Conservation (phyloP, 768 basidiomycete species). For the Lactifluus hygrophoroides region DNA sequence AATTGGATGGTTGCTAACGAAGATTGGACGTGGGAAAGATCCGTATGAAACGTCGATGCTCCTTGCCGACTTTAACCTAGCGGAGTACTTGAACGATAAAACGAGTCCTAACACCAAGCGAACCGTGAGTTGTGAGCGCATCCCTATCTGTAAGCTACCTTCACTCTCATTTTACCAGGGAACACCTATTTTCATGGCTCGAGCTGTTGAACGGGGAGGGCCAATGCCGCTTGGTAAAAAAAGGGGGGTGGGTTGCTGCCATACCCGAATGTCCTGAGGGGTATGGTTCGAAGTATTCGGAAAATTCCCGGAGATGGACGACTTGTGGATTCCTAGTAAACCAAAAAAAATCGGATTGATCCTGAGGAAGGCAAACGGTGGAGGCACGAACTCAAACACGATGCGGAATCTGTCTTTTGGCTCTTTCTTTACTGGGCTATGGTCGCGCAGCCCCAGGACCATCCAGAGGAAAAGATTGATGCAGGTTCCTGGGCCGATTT, state of each 20-base stretch:
- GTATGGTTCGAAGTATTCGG: neutral
- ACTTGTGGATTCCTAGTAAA: too few species aligned
- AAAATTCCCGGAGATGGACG: too few species aligned
- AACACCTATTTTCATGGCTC: neutral
- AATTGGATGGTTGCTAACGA: neutral
- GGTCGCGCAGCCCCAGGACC: neutral
- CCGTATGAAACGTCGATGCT: neutral
- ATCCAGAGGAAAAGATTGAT: neutral
- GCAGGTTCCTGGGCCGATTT: neutral
- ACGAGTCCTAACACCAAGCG: neutral
- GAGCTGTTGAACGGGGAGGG: neutral
- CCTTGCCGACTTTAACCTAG: neutral
- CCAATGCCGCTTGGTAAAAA: neutral
- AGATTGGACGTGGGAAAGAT: neutral
- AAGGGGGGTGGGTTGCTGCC: neutral
- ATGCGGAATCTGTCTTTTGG: neutral
- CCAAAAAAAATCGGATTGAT: neutral
- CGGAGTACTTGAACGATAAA: neutral
- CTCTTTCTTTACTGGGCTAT: conserved; percentile 5
- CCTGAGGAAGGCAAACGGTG: neutral
- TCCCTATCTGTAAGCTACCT: neutral
- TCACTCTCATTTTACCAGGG: neutral
- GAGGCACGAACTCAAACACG: neutral
- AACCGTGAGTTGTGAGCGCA: neutral
- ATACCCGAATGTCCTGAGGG: neutral